Evolutionary conservation across 495 filamentous ascomycete genomes (phyloP).

Genomic region (Aspergillus olivimuriae): DNA sequence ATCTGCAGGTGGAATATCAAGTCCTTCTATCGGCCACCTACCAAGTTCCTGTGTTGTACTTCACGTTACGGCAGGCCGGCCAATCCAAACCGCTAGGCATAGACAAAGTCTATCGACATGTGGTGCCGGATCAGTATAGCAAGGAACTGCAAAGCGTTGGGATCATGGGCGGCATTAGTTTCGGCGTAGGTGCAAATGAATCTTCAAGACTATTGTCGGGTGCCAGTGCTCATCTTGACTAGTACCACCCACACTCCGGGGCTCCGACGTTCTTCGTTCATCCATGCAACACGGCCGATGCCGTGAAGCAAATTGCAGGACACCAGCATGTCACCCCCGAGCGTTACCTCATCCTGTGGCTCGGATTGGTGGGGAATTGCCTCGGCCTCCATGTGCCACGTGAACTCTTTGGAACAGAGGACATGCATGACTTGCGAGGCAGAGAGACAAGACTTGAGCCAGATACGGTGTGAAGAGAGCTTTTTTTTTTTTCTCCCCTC

Average conservation of each 20-base stretch:
- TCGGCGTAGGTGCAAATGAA: slow-evolving; percentile 53
- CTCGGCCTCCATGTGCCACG: slow-evolving; percentile 67
- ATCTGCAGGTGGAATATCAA: slow-evolving; percentile 48
- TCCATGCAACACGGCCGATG: slow-evolving; percentile 78
- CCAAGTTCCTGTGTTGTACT: slow-evolving; percentile 47
- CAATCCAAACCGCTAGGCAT: slow-evolving; percentile 53
- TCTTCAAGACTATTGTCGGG: slow-evolving; percentile 5
- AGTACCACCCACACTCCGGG: slow-evolving; percentile 76
- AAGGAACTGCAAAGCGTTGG: slow-evolving; percentile 51
- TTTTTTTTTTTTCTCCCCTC: not conserved
- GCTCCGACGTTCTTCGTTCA: slow-evolving; percentile 75
- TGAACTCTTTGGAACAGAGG: slow-evolving; percentile 28
- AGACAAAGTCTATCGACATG: slow-evolving; percentile 60
- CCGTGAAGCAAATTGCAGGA: slow-evolving; percentile 49
- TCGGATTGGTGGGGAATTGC: slow-evolving; percentile 67
- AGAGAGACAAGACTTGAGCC: slow-evolving; percentile 5
- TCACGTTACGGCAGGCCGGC: slow-evolving; percentile 53
- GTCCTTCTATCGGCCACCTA: slow-evolving; percentile 44
- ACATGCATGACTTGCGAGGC: slow-evolving; percentile 10
- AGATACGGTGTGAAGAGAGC: slow-evolving; percentile 3
- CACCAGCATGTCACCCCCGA: slow-evolving; percentile 47
- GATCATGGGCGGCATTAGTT: slow-evolving; percentile 68
- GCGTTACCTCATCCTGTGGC: slow-evolving; percentile 73
- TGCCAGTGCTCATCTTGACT: slow-evolving; percentile 38
- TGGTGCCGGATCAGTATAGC: slow-evolving; percentile 61